These are phyloP conservation scores for Xylariomycetidae sp. DNA, from an alignment of 2,329 filamentous ascomycete genomes.

Conservation along the genomic window DNA sequence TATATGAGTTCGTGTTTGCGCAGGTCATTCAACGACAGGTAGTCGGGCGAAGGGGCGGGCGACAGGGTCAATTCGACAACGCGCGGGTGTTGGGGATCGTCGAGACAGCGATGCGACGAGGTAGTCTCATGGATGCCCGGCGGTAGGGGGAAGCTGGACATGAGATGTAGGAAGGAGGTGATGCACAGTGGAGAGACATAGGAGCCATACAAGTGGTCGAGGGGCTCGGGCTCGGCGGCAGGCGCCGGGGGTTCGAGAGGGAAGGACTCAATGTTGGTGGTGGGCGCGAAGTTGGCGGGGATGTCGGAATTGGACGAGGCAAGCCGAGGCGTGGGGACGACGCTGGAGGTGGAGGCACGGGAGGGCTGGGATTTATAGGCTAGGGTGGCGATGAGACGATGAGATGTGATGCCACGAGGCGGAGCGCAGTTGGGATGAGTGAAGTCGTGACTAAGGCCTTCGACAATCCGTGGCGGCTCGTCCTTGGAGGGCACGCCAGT, in stretches of 20 bases:
- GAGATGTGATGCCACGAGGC: constrained; percentile 39
- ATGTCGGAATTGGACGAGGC: constrained; percentile 36
- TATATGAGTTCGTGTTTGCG: constrained; percentile 78
- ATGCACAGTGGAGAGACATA: constrained; percentile 63
- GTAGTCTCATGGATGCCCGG: constrained; percentile 47
- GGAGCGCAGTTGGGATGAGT: constrained; percentile 61
- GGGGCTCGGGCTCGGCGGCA: constrained; percentile 48
- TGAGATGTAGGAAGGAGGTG: constrained; percentile 61
- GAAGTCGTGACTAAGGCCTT: constrained; percentile 58
- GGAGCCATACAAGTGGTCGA: constrained; percentile 62
- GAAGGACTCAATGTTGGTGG: constrained; percentile 53
- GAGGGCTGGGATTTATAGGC: constrained; percentile 51
- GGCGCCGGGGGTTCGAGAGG: constrained; percentile 53
- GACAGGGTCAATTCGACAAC: constrained; percentile 64
- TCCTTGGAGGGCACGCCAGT: constrained; percentile 57
- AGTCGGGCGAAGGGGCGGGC: constrained; percentile 56
- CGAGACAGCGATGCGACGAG: constrained; percentile 62
- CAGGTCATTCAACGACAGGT: constrained; percentile 63
- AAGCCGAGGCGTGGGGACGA: constrained; percentile 31
- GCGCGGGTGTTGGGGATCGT: constrained; percentile 52
- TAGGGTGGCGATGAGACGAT: constrained; percentile 57
- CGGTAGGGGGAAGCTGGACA: constrained; percentile 56
- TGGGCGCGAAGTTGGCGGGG: constrained; percentile 54
- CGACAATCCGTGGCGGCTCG: constrained; percentile 55
- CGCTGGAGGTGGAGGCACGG: constrained; percentile 25